Evolutionary conservation across 495 filamentous ascomycete genomes (phyloP), one percentile per base, ranked within the genome.

Genomic region (Annulohypoxylon nitens): DNA sequence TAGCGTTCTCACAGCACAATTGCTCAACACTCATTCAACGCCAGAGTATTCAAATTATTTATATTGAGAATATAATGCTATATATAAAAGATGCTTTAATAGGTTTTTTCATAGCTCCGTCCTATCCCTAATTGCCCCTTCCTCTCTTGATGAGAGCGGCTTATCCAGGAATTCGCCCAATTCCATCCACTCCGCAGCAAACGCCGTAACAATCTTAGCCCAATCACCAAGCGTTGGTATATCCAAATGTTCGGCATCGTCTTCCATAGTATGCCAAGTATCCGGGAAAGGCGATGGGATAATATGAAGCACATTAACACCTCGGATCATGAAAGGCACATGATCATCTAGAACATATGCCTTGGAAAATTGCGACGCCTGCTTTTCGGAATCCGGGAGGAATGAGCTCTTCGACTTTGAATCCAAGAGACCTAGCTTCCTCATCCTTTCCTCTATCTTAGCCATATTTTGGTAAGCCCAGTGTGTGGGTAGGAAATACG

Each of bases 151-250:
- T 57, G 57, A 74, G 23, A 51, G 55, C 37, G 60, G 54, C 25
- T 75, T 26, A 33, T 39, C 68, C 18, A 71, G 51, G 34, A 77
- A 78, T 33, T 36, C 67, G 63, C 71, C 70, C 4, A 78, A 30
- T 43, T 85, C 95, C 88, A 98, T 86, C 92, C 93, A 97, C 80
- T 97, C 95, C 1, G 91, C 88, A 43, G 89, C 87, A 83, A 97
- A 97, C 0, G 89, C 93, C 5, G 92, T 89, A 26, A 92, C 79
- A 16, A 98, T 86, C 75, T 87, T 86, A 60, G 91, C 88, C 95
- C 95, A 98, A 74, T 98, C 95, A 76, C 90, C 88, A 11, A 95
- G 88, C 0, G 93, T 94, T 4, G 86, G 81, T 63, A 90, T 79
- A 80, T 98, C 92, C 70, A 98, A 76, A 81, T 97, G 92, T 72